Base-by-base conservation (phyloP, 2,329 filamentous ascomycete species). In the Bipolaris oryzae region DNA sequence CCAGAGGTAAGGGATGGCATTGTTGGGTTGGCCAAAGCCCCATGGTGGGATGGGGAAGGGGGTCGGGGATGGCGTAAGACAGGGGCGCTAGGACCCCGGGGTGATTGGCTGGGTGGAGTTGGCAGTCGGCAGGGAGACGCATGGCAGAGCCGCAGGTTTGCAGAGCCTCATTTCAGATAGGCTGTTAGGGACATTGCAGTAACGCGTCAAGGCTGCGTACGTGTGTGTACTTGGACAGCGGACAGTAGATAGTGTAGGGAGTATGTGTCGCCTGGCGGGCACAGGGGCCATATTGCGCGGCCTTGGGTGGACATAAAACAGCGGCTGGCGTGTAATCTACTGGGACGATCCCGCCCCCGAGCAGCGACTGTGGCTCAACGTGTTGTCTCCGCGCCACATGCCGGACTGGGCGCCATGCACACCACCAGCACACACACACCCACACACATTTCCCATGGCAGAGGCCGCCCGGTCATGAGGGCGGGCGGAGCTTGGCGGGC, bases 241-340 rank as follows among this genome's bases (percentile, higher is more conserved):
- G 25, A 28, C 2, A 3, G 25, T 28, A 10, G 25, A 28, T 28
- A 9, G 25, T 28, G 25, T 2, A 28, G 25, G 25, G 9, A 10
- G 25, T 10, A 41, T 21, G 20, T 7, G 15, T 4, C n/a, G n/a
- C 18, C 18, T 20, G 5, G 10, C 18, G 16, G 11, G 10, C 1
- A 15, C 18, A 41, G 10, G 18, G 38, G 10, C 38, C 9, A 45
- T 23, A 56, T 57, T 57, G 54, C 54, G 54, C 54, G 54, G 54
- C 54, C 54, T 53, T 38, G 31, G 25, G 37, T 25, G 38, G 33
- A 53, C 43, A 53, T 50, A 46, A 47, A 48, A 53, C 42, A 46
- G 48, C 48, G 41, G 48, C 48, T 45, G 46, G 28, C 20, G 41
- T 43, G 37, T 54, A 55, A 55, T 52, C 41, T 55, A 41, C 41